Conservation (phyloP, 2,329 filamentous ascomycete genomes). For the Aspergillus quadricinctus region DNA sequence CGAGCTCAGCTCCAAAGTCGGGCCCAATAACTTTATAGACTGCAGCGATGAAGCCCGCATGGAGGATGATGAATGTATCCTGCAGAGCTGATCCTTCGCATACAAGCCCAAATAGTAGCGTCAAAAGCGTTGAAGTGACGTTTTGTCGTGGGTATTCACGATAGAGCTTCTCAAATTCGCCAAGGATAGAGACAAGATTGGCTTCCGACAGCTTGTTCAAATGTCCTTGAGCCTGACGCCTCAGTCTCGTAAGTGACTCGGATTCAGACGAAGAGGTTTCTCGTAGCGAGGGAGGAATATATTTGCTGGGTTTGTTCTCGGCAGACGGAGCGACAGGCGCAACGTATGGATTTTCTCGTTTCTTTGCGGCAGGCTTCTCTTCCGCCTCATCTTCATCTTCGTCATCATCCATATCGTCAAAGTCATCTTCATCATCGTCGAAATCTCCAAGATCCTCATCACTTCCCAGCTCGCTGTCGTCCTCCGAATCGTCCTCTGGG, state of each 20-base stretch:
- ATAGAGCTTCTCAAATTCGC: conserved; percentile 79
- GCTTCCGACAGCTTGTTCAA: conserved; percentile 91
- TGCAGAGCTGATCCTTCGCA: conserved; percentile 72
- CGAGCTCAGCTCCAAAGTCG: conserved; percentile 82
- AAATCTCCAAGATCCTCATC: conserved; percentile 30
- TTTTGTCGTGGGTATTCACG: conserved; percentile 78
- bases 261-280: conserved; percentile 59
- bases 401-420: conserved; percentile 23
- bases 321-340: conserved; percentile 56
- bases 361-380: conserved; percentile 39
- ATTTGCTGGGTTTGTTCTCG: conserved; percentile 58
- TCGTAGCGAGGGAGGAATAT: conserved; percentile 81
- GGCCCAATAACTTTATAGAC: conserved; percentile 82
- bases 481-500: conserved; percentile 21
- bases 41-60: conserved; percentile 83
- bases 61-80: conserved; percentile 86
- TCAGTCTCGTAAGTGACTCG: conserved; percentile 65
- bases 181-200: conserved; percentile 78
- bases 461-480: conserved; percentile 18
- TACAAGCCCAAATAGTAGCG: conserved; percentile 73
- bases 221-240: conserved; percentile 77
- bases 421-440: conserved; percentile 22
- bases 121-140: conserved; percentile 75
- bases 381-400: conserved; percentile 35
- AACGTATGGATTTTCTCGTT: conserved; percentile 81